phyloP scores from a whole-genome alignment of 1,284 basidiomycete species.

The Cutaneotrichosporon arboriforme region DNA sequence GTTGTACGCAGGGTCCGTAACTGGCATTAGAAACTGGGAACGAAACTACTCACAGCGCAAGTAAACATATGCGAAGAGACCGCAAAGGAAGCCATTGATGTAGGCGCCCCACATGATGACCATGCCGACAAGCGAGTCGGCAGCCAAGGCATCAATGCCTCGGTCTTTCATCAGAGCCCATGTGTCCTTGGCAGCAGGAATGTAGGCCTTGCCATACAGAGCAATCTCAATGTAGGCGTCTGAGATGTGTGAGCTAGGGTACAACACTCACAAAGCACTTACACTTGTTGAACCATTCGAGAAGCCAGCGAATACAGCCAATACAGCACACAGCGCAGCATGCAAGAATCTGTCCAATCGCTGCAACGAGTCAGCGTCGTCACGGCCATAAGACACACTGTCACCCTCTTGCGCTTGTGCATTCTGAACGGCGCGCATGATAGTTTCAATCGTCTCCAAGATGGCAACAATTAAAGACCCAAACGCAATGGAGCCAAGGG shows the following conservation, averaged over 20 bases:
- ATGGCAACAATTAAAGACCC: constrained; percentile 83
- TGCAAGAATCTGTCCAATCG: constrained; percentile 66
- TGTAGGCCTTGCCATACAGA: constrained; percentile 80
- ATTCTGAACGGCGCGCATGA: constrained; percentile 61
- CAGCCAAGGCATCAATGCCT: constrained; percentile 76
- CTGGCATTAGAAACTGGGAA: constrained; percentile 16
- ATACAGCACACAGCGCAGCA: constrained; percentile 70
- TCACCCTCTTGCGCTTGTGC: constrained; percentile 69
- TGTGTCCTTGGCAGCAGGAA: constrained; percentile 80
- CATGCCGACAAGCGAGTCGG: constrained; percentile 77
- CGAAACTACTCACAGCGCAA: constrained; percentile 61
- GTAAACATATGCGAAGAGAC: constrained; percentile 76
- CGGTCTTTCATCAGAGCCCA: constrained; percentile 81
- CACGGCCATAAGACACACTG: constrained; percentile 52
- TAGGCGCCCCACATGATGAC: constrained; percentile 59
- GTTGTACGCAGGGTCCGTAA: constrained; percentile 67
- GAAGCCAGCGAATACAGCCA: constrained; percentile 62
- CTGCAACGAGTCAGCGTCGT: constrained; percentile 37
- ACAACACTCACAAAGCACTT: constrained; percentile 25
- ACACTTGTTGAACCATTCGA: constrained; percentile 71
- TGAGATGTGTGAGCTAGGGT: constrained; percentile 2
- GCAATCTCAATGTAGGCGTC: constrained; percentile 63
- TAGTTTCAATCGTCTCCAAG: constrained; percentile 66
- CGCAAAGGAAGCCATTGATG: constrained; percentile 67
- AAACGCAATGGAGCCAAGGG: constrained; percentile 83